Conservation (phyloP, 2,329 filamentous ascomycete genomes). For the Colletotrichum sp. region DNA sequence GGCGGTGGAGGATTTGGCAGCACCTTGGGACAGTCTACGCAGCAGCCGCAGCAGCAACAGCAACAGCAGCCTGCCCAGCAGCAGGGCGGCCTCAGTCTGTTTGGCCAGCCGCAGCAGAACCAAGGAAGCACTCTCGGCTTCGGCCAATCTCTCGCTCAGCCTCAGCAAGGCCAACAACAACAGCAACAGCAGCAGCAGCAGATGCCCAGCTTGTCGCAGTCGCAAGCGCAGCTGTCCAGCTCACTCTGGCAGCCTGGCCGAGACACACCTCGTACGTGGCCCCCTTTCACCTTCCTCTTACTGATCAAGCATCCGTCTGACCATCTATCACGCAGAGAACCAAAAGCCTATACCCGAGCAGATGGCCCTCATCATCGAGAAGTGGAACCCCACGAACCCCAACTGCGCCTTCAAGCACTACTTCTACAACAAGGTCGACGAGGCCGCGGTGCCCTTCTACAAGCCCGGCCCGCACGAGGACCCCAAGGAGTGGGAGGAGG, state of each 20-base stretch:
- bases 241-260: conserved; percentile 60
- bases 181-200: conserved; percentile 49
- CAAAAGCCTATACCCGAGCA: conserved; percentile 80
- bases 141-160: conserved; percentile 35
- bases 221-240: conserved; percentile 51
- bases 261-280: conserved; percentile 51
- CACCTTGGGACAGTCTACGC: conserved; percentile 39
- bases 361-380: conserved; percentile 71
- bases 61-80: conserved; percentile 37
- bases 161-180: conserved; percentile 41
- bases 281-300: background rate
- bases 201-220: conserved; percentile 48
- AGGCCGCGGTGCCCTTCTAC: conserved; percentile 77
- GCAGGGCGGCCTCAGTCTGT: conserved; percentile 37
- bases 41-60: conserved; percentile 30
- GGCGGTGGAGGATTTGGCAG: conserved; percentile 35
- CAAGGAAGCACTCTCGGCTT: conserved; percentile 43
- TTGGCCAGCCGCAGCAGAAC: conserved; percentile 38
- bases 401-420: conserved; percentile 82
- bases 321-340: conserved; percentile 40
- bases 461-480: conserved; percentile 74
- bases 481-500: conserved; percentile 82
- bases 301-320: background rate
- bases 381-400: conserved; percentile 74
- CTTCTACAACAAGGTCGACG: conserved; percentile 86